phyloP scores from a whole-genome alignment of 352 stramenopile species.

The Phytophthora megakarya region DNA sequence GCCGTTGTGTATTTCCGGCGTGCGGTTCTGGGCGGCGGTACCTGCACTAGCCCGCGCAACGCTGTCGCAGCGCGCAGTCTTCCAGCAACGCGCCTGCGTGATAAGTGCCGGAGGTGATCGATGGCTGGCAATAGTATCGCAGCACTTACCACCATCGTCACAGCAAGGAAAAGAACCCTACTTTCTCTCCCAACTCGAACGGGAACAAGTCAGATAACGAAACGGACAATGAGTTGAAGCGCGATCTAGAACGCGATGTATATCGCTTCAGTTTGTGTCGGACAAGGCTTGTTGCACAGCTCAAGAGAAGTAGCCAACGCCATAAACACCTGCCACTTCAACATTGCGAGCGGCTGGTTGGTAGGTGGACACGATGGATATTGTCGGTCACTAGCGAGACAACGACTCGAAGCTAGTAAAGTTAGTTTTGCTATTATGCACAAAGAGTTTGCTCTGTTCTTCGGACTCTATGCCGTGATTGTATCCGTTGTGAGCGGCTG shows the following conservation, averaged over 20 bases:
- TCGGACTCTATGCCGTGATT: background rate
- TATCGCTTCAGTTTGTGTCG: slow-evolving; percentile 26
- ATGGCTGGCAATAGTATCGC: slow-evolving; percentile 21
- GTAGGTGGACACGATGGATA: slow-evolving; percentile 18
- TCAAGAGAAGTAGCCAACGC: slow-evolving; percentile 12
- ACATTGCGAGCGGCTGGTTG: slow-evolving; percentile 8
- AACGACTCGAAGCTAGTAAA: background rate
- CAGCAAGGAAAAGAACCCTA: slow-evolving; percentile 15
- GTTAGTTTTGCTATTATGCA: too few relatives aligned
- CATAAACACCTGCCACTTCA: slow-evolving; percentile 29
- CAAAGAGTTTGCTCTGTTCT: too few relatives aligned
- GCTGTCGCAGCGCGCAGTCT: slow-evolving; percentile 9
- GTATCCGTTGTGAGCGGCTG: slow-evolving; percentile 15
- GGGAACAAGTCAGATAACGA: slow-evolving; percentile 8
- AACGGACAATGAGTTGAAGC: slow-evolving; percentile 17
- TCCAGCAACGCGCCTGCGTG: slow-evolving; percentile 25
- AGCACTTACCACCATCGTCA: slow-evolving; percentile 8
- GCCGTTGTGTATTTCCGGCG: slow-evolving; percentile 27
- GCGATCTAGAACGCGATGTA: slow-evolving; percentile 21
- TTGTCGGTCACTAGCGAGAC: background rate
- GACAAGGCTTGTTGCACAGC: slow-evolving; percentile 29
- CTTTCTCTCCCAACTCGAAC: slow-evolving; percentile 9
- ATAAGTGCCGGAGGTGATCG: slow-evolving; percentile 24
- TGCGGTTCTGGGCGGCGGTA: slow-evolving; percentile 22
- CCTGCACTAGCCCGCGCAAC: background rate